Base-by-base conservation (phyloP, 1,284 basidiomycete genomes). In the Sphaerobolus stellatus region DNA sequence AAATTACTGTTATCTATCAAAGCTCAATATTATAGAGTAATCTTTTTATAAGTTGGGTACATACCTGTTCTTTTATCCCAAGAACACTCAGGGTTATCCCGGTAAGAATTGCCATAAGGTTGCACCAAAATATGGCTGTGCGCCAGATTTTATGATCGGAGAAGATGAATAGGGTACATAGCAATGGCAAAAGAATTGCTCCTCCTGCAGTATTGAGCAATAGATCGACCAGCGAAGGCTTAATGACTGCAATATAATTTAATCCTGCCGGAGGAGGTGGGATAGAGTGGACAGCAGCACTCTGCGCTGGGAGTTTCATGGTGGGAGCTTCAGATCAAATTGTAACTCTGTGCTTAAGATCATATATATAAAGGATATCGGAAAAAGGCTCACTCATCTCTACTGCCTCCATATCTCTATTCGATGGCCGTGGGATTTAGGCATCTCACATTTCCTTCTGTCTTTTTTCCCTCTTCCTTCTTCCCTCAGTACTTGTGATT, bases 81-180 rank as follows among this genome's bases (percentile, higher is more conserved):
- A 38, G n/a, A 20, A 62, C 54, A 18, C 64, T 67, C 24, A 62
- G 52, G n/a, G 54, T 57, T 22, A 71, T 59, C 1, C 69, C 69
- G 20, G 62, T 54, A 33, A 60, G 47, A 50, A 65, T 60, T 0
- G 65, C 57, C 31, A 66, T 50, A 28, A 72, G 46, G 41, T 72
- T 72, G 41, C 71, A 59, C 29, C 64, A 55, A 52, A 72, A 72
- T 2, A 72, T 59, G 8, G 65, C 67, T 16, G 61, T 59, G 14
- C 61, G 57, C 11, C 70, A 62, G 5, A 65, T 50, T 5, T 54
- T 45, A 2, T 50, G 50, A 1, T 64, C 67, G 3, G 70, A 68
- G 43, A 69, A 68, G 45, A 66, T 54, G 33, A 68, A 60, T 16
- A 70, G 60, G 22, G 58, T 58, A 34, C 69, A 52, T 25, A 71